Evolutionary conservation across 1,139 yeast species (phyloP).

Genomic region (Magnusiomyces sp.): DNA sequence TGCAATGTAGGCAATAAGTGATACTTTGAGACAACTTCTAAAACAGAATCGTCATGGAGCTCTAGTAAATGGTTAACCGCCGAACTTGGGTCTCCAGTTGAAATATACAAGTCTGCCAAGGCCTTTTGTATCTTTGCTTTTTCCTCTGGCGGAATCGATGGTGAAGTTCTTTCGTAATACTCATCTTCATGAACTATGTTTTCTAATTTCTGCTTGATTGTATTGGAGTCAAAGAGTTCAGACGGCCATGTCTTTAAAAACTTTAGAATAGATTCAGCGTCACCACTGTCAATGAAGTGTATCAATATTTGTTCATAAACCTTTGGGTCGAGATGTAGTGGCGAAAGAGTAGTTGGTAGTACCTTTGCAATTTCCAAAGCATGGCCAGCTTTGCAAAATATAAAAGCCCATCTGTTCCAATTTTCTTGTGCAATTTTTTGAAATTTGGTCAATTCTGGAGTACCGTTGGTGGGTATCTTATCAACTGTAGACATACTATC

Average conservation of each 20-base stretch:
- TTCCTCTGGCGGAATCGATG: not conserved
- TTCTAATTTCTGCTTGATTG: conserved; percentile 43
- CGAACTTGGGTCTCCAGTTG: conserved; percentile 47
- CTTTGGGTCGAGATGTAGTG: conserved; percentile 33
- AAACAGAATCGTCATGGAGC: conserved; percentile 46
- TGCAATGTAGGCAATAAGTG: conserved; percentile 52
- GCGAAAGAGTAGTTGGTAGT: conserved; percentile 41
- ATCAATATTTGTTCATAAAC: conserved; percentile 48
- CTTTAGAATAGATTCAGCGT: conserved; percentile 27
- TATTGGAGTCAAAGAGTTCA: conserved; percentile 42
- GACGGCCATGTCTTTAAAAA: conserved; percentile 53
- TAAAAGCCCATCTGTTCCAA: conserved; percentile 63
- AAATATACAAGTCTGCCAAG: conserved; percentile 50
- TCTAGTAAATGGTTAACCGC: conserved; percentile 57
- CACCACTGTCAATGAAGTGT: conserved; percentile 39
- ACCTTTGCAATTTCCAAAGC: conserved; percentile 41
- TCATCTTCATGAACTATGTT: conserved; percentile 30
- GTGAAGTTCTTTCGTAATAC: conserved; percentile 12
- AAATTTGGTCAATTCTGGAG: not conserved
- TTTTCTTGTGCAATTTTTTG: conserved; percentile 26
- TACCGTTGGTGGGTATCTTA: not conserved
- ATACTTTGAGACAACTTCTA: conserved; percentile 50
- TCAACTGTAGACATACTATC: not conserved
- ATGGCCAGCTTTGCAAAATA: conserved; percentile 45
- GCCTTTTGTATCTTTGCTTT: conserved; percentile 37